These are phyloP conservation scores for Kodamaea fukazawae DNA, from an alignment of 805 yeast genomes.

Conservation along the genomic window DNA sequence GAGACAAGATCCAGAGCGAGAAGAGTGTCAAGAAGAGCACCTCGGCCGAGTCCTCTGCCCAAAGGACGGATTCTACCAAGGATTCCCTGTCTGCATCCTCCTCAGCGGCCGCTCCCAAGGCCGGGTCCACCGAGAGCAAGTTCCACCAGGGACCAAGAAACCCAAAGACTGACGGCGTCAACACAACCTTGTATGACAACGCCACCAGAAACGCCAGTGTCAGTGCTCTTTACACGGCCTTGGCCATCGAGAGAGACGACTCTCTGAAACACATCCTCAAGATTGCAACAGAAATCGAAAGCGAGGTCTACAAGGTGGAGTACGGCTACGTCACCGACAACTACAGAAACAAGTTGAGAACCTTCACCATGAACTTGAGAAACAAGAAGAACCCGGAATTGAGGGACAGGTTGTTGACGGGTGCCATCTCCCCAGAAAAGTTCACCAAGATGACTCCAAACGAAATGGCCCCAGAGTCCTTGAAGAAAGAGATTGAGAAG, in stretches of 20 bases:
- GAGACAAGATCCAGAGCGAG: conserved; percentile 75
- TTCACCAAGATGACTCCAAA: conserved; percentile 84
- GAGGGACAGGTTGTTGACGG: conserved; percentile 62
- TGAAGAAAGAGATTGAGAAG: conserved; percentile 80
- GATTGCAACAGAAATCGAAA: conserved; percentile 70
- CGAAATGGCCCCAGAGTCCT: conserved; percentile 91
- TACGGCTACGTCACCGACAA: conserved; percentile 54
- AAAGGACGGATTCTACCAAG: no score
- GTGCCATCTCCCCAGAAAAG: conserved; percentile 62
- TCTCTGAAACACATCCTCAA: conserved; percentile 56
- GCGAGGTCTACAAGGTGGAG: conserved; percentile 61
- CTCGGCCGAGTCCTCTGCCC: conserved; percentile 1
- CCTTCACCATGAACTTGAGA: conserved; percentile 81
- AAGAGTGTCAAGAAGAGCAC: conserved; percentile 41
- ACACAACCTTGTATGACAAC: conserved; percentile 66
- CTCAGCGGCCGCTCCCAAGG: background rate
- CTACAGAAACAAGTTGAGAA: conserved; percentile 81
- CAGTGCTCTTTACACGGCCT: conserved; percentile 80
- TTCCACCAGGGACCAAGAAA: conserved; percentile 59
- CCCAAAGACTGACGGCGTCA: conserved; percentile 77
- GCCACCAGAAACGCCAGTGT: conserved; percentile 81
- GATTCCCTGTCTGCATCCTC: background rate
- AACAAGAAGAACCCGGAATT: conserved; percentile 88
- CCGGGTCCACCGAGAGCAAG: conserved; percentile 36
- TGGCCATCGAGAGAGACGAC: conserved; percentile 74